Evolutionary conservation across 805 yeast genomes (phyloP).

Genomic region (Isabelozyma pseudorhagii): DNA sequence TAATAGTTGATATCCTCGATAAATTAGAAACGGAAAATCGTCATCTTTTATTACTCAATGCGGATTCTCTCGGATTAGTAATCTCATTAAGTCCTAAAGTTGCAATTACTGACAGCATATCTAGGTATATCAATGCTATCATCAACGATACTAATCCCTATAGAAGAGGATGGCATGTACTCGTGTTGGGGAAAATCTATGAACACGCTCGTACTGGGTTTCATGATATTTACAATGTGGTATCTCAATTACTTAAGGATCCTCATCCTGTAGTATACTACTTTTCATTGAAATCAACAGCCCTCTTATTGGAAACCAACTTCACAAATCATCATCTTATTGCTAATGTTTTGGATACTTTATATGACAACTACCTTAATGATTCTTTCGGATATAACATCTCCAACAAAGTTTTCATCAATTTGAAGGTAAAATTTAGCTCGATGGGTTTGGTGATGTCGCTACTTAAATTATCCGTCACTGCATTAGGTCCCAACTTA

Average conservation of each 20-base stretch:
- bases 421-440: conserved; percentile 30
- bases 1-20: conserved; percentile 50
- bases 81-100: conserved; percentile 15
- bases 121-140: conserved; percentile 51
- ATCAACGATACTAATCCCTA: conserved; percentile 64
- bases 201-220: conserved; percentile 25
- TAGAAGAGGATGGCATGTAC: conserved; percentile 45
- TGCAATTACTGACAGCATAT: conserved; percentile 10
- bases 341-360: conserved; percentile 31
- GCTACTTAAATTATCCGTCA: conserved; percentile 27
- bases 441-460: conserved; percentile 19
- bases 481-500: conserved; percentile 38
- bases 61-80: conserved; percentile 58
- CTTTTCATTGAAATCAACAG: conserved; percentile 63
- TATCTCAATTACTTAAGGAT: conserved; percentile 62
- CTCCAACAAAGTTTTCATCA: conserved; percentile 27
- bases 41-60: conserved; percentile 43
- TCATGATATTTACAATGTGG: conserved; percentile 49
- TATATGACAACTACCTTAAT: conserved; percentile 31
- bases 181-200: conserved; percentile 28
- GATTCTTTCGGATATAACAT: conserved; percentile 37
- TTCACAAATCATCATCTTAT: conserved; percentile 43
- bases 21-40: conserved; percentile 38
- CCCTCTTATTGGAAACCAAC: conserved; percentile 55
- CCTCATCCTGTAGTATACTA: conserved; percentile 84